Base-by-base conservation (phyloP, 1,284 basidiomycete species). In the Chondrostereum purpureum region DNA sequence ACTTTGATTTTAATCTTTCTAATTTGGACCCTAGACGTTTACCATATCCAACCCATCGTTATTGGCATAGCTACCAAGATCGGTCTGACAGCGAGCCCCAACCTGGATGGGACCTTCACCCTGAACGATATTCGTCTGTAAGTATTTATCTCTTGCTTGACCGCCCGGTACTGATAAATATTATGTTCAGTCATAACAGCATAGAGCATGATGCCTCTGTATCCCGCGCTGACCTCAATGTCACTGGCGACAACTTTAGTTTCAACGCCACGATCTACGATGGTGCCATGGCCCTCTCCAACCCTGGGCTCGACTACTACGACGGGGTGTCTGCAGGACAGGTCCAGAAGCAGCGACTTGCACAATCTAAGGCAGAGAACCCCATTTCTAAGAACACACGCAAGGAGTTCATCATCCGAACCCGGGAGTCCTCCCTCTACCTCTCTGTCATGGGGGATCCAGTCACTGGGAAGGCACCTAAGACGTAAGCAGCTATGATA, bases 231-330 rank as follows among this genome's bases (percentile, higher is more conserved):
- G 53, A 52, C 43, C 27, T 27, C 19, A n/a, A 31, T 8, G 43
- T 22, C 23, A 21, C 40, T 10, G 53, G 53, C 6, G 53, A 54
- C 43, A 52, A 52, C 38, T 11, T 46, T 12, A 45, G 44, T 22
- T 53, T 53, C 48, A 52, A 53, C 42, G 46, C 47, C 14, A 50
- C 48, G 3, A 40, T 48, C 5, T 53, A 49, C 44, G n/a, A n/a
- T n/a, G 19, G 45, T 19, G 13, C 22, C 27, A 35, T 43, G n/a
- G 34, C 24, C 23, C 34, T 42, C 37, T 22, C 45, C 11, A 50
- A 50, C 31, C 49, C 48, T 1, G 45, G 33, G 3, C 21, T 31
- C 6, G 47, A 52, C 21, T 48, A 38, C n/a, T 52, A 54, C 49
- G 42, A 52, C 21, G 22, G 47, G 2, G 42, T 33, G 1, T 44